These are phyloP conservation scores for Lentinula boryana DNA, from an alignment of 768 basidiomycete species.

Conservation along the genomic window DNA sequence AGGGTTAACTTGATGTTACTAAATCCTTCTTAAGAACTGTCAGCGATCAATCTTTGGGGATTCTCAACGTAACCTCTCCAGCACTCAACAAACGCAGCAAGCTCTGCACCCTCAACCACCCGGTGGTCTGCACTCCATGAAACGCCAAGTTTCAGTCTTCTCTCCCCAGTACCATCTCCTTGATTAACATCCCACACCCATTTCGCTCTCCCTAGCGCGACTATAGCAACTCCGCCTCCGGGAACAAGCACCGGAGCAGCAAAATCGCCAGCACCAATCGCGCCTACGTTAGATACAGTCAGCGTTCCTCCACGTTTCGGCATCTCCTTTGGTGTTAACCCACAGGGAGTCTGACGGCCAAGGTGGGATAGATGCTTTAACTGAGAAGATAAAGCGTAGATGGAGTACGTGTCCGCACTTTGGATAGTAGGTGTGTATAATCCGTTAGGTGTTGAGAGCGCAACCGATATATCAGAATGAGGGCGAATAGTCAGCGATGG, in stretches of 20 bases:
- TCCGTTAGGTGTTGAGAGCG: constrained; percentile 75
- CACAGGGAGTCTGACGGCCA: constrained; percentile 63
- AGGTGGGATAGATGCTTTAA: constrained; percentile 57
- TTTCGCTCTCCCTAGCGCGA: constrained; percentile 71
- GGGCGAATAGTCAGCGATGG: constrained; percentile 71
- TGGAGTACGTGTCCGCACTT: constrained; percentile 43
- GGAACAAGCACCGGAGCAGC: constrained; percentile 75
- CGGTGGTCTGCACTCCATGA: constrained; percentile 88
- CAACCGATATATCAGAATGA: constrained; percentile 68
- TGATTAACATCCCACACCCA: constrained; percentile 70
- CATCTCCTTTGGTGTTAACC: constrained; percentile 62
- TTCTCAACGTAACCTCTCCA: constrained; percentile 79
- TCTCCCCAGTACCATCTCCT: constrained; percentile 40
- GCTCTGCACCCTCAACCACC: constrained; percentile 83
- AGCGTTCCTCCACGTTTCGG: constrained; percentile 73
- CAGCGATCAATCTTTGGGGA: constrained; percentile 64
- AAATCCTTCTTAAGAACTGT: constrained; percentile 25
- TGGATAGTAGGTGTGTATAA: constrained; percentile 76
- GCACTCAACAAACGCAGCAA: constrained; percentile 82
- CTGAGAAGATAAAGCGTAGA: constrained; percentile 56
- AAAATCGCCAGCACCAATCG: constrained; percentile 63
- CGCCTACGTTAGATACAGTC: constrained; percentile 79
- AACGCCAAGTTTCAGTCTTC: constrained; percentile 54
- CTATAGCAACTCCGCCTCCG: constrained; percentile 82
- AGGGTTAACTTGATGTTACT: neutral